These are phyloP conservation scores for Croton setiger DNA, from an alignment of 441 rosid genomes.

Conservation along the genomic window DNA sequence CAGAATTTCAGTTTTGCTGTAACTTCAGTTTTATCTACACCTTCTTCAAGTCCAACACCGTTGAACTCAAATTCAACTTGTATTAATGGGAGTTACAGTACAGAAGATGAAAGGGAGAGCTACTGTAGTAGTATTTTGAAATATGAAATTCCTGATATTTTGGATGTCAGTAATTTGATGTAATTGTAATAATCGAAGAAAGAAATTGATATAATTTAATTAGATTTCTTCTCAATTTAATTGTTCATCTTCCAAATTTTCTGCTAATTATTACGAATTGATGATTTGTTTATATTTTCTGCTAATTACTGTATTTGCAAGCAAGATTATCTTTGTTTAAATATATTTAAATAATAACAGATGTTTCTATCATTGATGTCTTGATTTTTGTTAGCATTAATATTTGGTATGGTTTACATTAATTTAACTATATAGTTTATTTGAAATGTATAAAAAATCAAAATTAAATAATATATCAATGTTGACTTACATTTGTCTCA, in stretches of 20 bases:
- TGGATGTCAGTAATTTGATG: slow-evolving; percentile 50
- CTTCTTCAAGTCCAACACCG: slow-evolving; percentile 62
- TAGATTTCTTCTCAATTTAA: no score
- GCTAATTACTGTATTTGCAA: slow-evolving; percentile 21
- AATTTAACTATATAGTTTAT: neutral
- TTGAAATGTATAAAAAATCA: neutral
- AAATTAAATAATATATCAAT: neutral
- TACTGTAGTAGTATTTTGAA: slow-evolving; percentile 54
- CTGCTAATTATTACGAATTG: slow-evolving; percentile 1
- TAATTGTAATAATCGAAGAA: slow-evolving; percentile 24
- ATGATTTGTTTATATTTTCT: slow-evolving; percentile 13
- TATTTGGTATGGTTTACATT: neutral
- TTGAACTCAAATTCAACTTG: slow-evolving; percentile 63
- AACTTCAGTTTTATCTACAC: slow-evolving; percentile 54
- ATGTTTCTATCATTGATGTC: no score
- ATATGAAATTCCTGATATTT: slow-evolving; percentile 51
- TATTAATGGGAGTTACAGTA: slow-evolving; percentile 39
- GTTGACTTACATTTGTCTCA: neutral
- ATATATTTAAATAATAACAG: neutral
- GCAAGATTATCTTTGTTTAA: slow-evolving; percentile 14
- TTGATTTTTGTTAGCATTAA: neutral
- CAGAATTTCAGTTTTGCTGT: slow-evolving; percentile 34
- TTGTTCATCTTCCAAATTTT: neutral
- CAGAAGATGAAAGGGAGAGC: slow-evolving; percentile 73
- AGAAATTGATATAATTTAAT: neutral